phyloP scores from a whole-genome alignment of 2,329 filamentous ascomycete genomes.

The Coccinonectria pachysandricola region DNA sequence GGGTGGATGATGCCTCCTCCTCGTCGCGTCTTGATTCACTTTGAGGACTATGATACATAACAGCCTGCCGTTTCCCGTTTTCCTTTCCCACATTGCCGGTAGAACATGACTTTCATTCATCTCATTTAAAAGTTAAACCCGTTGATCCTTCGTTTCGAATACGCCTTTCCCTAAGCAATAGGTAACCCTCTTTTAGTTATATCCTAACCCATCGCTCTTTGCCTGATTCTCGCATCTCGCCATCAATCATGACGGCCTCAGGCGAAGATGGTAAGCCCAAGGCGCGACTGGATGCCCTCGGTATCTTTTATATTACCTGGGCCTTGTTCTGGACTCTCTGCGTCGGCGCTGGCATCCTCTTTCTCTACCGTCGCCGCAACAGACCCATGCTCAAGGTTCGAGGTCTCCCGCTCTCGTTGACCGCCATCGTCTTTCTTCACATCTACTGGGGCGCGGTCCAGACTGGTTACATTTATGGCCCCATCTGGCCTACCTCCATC shows the following conservation, averaged over 20 bases:
- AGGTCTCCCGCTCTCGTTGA: conserved; percentile 30
- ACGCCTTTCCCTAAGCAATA: too few species aligned
- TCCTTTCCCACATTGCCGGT: too few species aligned
- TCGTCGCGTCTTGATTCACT: too few species aligned
- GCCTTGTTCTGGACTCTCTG: conserved; percentile 28
- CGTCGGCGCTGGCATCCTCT: conserved; percentile 29
- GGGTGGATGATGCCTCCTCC: too few species aligned
- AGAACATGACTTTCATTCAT: too few species aligned
- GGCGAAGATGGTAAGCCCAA: too few species aligned
- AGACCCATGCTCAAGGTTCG: conserved; percentile 31
- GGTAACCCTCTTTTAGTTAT: too few species aligned
- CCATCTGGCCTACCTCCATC: conserved; percentile 36
- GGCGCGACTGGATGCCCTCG: conserved; percentile 26
- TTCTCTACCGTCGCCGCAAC: conserved; percentile 29
- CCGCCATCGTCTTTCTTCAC: conserved; percentile 30
- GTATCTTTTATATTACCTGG: conserved; percentile 31
- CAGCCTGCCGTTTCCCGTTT: too few species aligned
- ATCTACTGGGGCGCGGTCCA: conserved; percentile 32
- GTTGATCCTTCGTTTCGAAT: too few species aligned
- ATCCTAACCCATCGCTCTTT: too few species aligned
- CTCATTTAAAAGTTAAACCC: too few species aligned
- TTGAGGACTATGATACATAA: too few species aligned
- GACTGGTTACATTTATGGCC: conserved; percentile 28
- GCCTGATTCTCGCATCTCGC: neutral
- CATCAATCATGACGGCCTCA: conserved; percentile 11